A percentile compares a stretch with the other conserved stretches of the same genome.
Conservation (phyloP, 2,329 filamentous ascomycete genomes). For the Ceratocystis lukuohia region DNA sequence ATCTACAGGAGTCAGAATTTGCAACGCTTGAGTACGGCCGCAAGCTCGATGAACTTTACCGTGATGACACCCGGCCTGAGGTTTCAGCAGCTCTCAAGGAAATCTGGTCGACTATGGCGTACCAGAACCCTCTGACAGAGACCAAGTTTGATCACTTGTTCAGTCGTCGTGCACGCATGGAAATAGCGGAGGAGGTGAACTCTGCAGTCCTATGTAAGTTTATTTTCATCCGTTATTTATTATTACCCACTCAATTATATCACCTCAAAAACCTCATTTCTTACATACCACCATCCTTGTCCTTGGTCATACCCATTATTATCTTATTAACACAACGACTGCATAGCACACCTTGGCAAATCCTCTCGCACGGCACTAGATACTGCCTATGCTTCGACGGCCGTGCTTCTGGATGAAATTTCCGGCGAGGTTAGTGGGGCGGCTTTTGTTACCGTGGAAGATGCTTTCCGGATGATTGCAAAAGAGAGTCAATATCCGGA, state of each 20-base stretch:
- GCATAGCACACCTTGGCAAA: constrained; percentile 72
- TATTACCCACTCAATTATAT: background rate
- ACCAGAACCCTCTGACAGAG: constrained; percentile 64
- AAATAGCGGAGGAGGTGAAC: constrained; percentile 86
- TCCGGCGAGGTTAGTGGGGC: constrained; percentile 66
- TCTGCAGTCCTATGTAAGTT: constrained; percentile 74
- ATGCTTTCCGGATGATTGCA: background rate
- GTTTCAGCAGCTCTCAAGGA: constrained; percentile 63
- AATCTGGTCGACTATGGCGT: constrained; percentile 80
- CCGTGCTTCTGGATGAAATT: constrained; percentile 70
- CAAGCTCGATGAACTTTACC: constrained; percentile 63
- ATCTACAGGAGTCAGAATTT: constrained; percentile 40
- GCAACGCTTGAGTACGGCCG: constrained; percentile 70
- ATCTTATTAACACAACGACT: constrained; percentile 21
- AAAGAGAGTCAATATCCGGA: background rate
- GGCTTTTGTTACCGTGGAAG: constrained; percentile 47
- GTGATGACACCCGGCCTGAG: constrained; percentile 53
- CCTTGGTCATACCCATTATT: background rate
- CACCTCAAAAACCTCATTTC: background rate
- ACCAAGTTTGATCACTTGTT: constrained; percentile 63
- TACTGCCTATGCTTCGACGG: constrained; percentile 72
- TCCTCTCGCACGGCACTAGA: constrained; percentile 78
- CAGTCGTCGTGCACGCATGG: constrained; percentile 57
- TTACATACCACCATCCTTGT: background rate
- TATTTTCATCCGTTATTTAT: background rate